Conservation (phyloP, 2,329 filamentous ascomycete genomes). For the Penicillium italicum region DNA sequence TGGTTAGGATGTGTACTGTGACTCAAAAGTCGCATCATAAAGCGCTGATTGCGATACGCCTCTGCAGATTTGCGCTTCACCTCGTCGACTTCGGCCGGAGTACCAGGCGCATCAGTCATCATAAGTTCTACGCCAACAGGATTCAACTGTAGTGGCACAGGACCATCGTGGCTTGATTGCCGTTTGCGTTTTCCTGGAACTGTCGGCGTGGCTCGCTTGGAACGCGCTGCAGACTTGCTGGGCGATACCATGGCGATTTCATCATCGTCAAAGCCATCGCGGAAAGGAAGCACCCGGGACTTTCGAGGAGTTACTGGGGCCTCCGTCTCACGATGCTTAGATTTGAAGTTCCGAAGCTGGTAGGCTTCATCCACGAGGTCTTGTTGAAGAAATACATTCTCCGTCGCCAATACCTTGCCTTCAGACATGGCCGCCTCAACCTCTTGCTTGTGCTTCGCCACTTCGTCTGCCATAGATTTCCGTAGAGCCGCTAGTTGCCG, state of each 20-base stretch:
- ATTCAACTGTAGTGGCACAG: slow-evolving; percentile 46
- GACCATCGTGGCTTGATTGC: slow-evolving; percentile 50
- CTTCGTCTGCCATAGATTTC: slow-evolving; percentile 52
- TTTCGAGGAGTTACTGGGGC: slow-evolving; percentile 52
- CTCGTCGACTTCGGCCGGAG: slow-evolving; percentile 24
- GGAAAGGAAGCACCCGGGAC: slow-evolving; percentile 46
- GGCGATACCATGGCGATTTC: slow-evolving; percentile 57
- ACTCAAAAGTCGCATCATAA: slow-evolving; percentile 55
- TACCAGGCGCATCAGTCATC: slow-evolving; percentile 28
- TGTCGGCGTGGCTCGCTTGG: slow-evolving; percentile 54
- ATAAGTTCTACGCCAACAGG: slow-evolving; percentile 25
- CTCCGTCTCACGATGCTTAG: slow-evolving; percentile 35
- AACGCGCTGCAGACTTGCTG: slow-evolving; percentile 47
- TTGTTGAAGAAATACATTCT: slow-evolving; percentile 59
- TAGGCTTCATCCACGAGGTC: slow-evolving; percentile 56
- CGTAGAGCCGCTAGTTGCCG: slow-evolving; percentile 51
- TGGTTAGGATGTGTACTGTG: slow-evolving; percentile 50
- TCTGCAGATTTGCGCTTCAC: slow-evolving; percentile 27
- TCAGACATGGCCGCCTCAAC: slow-evolving; percentile 54
- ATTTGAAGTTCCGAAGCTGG: slow-evolving; percentile 43
- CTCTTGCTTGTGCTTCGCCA: slow-evolving; percentile 52
- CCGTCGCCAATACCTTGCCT: slow-evolving; percentile 55
- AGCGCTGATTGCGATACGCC: slow-evolving; percentile 29
- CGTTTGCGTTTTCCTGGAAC: slow-evolving; percentile 59
- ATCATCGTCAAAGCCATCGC: slow-evolving; percentile 63